Percentiles rank a stretch among this genome's conserved stretches.
phyloP scores from a whole-genome alignment of 73 alveolate genomes.

The Durusdinium trenchii region DNA sequence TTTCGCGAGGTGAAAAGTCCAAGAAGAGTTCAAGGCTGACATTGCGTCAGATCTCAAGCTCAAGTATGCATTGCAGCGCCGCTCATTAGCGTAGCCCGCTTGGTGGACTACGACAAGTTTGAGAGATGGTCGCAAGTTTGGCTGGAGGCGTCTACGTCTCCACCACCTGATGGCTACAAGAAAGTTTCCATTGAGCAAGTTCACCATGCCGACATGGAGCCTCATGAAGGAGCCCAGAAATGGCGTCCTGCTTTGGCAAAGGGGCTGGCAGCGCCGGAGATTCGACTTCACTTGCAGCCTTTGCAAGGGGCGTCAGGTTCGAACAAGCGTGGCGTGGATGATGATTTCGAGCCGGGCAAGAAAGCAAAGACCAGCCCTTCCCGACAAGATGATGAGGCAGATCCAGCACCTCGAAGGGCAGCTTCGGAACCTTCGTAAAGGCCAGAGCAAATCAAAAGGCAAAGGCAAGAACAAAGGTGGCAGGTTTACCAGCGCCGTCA shows the following conservation, averaged over 20 bases:
- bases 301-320: not conserved
- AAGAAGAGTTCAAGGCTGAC: not conserved
- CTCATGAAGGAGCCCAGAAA: not conserved
- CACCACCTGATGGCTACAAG: not conserved
- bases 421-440: not conserved
- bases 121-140: constrained; percentile 21
- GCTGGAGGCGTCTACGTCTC: not conserved
- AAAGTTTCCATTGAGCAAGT: constrained; percentile 26
- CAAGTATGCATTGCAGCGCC: not conserved
- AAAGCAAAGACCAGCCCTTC: not conserved
- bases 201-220: constrained; percentile 40
- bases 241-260: not conserved
- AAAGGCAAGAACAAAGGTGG: not conserved
- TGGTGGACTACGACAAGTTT: constrained; percentile 18
- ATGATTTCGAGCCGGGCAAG: no score
- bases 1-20: not conserved
- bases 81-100: not conserved
- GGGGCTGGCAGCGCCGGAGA: not conserved
- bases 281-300: constrained; percentile 2
- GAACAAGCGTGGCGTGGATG: not conserved
- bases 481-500: not conserved
- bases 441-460: not conserved
- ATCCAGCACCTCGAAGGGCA: not conserved
- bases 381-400: not conserved
- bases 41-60: not conserved